Evolutionary conservation across 1,139 yeast genomes (phyloP), one percentile per base, ranked within the genome.

Genomic region (Suhomyces maxii): DNA sequence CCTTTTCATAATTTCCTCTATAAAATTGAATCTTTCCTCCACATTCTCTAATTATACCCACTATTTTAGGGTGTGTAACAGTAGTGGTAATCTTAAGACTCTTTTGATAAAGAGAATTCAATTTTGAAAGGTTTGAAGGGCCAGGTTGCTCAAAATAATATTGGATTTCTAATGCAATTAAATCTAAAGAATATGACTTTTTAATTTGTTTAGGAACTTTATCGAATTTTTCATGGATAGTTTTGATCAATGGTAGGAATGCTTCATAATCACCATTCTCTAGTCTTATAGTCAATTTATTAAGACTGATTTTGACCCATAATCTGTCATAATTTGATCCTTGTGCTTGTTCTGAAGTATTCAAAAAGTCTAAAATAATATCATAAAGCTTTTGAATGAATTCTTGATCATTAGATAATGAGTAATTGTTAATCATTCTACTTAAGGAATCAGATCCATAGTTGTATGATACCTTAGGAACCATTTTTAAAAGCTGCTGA

Each of bases 21-120:
- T 78, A 73, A 74, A 86, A 82, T 47, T 80, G 79, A 55, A 87
- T 76, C 51, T 82, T 77, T 2, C 89, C 95, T 0, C 90, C 89
- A 56, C 89, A 84, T 59, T 87, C 93, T 49, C 82, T 74, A 33
- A 88, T 78, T 8, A 83, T 77, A 0, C 93, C 96, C 58, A 84
- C 70, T 35, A 85, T 82, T 41, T 79, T 69, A 0, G 95, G 91
- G 56, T 88, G 95, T 0, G 90, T 86, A 7, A 86, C 84, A 1
- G 89, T 88, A 0, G 86, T 73, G 25, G 78, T 75, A 37, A 81
- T 70, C 7, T 65, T 62, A 32, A 73, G 56, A 13, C 87, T 76
- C 52, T 75, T 70, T 42, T 69, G 66, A 57, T 84, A 82, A 12
- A 82, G 65, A 42, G 69, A 68, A 52, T 71, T 73, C 47, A 84